A percentile compares a stretch with the other conserved stretches of the same genome.
Conservation (phyloP, 192 early-diverging fungal genomes). For the Backusella morwellensis region DNA sequence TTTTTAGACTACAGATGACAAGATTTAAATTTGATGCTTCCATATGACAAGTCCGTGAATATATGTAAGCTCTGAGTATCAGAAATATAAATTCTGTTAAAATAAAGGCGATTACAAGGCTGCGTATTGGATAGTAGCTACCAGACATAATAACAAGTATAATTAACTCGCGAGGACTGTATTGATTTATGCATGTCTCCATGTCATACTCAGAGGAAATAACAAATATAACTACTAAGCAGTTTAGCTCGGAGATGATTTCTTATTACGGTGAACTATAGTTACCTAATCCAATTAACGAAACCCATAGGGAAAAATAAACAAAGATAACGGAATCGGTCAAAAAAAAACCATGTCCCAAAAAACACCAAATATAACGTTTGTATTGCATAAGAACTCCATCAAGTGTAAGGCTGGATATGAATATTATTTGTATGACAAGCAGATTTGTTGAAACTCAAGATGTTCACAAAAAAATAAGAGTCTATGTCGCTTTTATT, state of each 20-base stretch:
- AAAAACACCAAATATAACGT: not conserved
- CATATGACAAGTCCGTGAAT: no score
- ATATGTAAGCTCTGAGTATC: not conserved
- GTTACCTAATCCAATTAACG: not conserved
- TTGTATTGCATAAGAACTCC: not conserved
- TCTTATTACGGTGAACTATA: not conserved
- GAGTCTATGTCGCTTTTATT: not conserved
- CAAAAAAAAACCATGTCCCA: not conserved
- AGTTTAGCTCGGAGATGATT: not conserved
- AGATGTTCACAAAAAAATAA: not conserved
- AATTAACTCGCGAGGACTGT: no score
- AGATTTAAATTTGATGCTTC: no score
- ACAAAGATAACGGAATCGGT: not conserved
- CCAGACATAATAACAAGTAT: no score
- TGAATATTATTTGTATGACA: not conserved
- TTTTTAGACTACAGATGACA: not conserved
- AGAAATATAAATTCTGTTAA: not conserved
- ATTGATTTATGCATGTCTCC: no score
- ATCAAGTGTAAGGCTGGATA: not conserved
- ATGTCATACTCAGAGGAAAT: not conserved
- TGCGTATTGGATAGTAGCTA: not conserved
- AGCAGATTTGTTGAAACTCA: not conserved
- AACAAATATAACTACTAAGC: not conserved
- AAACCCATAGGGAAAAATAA: not conserved
- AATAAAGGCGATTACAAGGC: not conserved